A percentile compares a stretch with the other conserved stretches of the same genome.
Evolutionary conservation across 495 filamentous ascomycete species (phyloP).

Genomic region (Trichoderma virens): DNA sequence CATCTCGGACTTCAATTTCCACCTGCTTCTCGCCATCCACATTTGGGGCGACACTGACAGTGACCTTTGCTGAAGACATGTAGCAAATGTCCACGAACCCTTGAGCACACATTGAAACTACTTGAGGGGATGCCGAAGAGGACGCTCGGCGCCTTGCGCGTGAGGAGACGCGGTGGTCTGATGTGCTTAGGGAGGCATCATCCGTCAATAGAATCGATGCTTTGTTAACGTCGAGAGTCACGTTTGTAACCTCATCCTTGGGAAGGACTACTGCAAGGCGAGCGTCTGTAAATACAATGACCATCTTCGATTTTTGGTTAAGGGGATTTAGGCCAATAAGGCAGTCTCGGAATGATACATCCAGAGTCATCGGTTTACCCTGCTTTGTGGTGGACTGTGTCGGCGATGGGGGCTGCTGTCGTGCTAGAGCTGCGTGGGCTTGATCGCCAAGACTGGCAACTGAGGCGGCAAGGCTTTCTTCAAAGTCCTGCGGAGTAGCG

Average conservation of each 20-base stretch:
- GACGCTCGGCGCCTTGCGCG: constrained; percentile 35
- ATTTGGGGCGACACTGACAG: constrained; percentile 43
- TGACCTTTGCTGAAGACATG: constrained; percentile 68
- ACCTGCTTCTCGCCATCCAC: constrained; percentile 54
- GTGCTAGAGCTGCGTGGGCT: constrained; percentile 34
- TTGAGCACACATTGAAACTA: constrained; percentile 53
- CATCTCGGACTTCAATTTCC: constrained; percentile 74
- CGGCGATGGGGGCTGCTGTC: not conserved
- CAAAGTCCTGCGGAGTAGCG: constrained; percentile 63
- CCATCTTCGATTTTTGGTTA: constrained; percentile 59
- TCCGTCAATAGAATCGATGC: constrained; percentile 80
- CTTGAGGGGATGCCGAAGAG: constrained; percentile 48
- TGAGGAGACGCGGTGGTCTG: constrained; percentile 32
- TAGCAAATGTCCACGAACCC: constrained; percentile 82
- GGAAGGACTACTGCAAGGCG: constrained; percentile 56
- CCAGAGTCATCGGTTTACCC: constrained; percentile 50
- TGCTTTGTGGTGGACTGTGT: not conserved
- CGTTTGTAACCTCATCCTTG: constrained; percentile 50
- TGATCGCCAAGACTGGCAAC: constrained; percentile 68
- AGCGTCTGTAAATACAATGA: constrained; percentile 71
- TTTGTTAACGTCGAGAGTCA: constrained; percentile 61
- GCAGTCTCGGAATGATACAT: constrained; percentile 70
- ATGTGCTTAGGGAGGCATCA: constrained; percentile 50
- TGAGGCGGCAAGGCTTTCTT: constrained; percentile 68
- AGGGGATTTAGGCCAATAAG: constrained; percentile 81